These are phyloP conservation scores for Eucalyptus guilfoylei DNA, from an alignment of 345 rosid species.

Conservation along the genomic window DNA sequence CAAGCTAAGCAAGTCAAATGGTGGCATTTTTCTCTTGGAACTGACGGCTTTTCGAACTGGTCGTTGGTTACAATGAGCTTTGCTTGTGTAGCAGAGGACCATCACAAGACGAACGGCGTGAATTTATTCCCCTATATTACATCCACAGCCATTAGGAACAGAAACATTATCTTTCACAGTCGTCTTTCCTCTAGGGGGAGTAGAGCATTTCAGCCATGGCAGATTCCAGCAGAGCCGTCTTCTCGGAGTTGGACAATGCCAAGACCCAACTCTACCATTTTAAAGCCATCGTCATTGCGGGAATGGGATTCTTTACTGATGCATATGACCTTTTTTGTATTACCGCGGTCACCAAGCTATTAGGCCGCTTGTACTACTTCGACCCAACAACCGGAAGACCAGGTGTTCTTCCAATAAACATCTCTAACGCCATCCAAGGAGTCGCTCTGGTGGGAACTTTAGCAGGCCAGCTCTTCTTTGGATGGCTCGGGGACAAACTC, in stretches of 20 bases:
- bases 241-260: slow-evolving; percentile 49
- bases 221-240: slow-evolving; percentile 13
- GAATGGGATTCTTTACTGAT: slow-evolving; percentile 58
- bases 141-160: neutral
- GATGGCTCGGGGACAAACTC: slow-evolving; percentile 75
- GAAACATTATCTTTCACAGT: neutral
- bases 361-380: slow-evolving; percentile 41
- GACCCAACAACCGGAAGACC: slow-evolving; percentile 2
- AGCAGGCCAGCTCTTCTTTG: slow-evolving; percentile 51
- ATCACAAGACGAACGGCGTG: neutral
- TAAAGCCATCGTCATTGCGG: slow-evolving; percentile 49
- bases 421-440: slow-evolving; percentile 32
- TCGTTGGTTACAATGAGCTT: slow-evolving; percentile 8
- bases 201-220: slow-evolving; percentile 3
- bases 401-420: slow-evolving; percentile 23
- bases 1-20: neutral
- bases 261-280: slow-evolving; percentile 55
- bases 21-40: neutral
- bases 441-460: slow-evolving; percentile 45
- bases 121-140: neutral
- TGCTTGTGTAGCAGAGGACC: slow-evolving; percentile 8
- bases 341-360: slow-evolving; percentile 39
- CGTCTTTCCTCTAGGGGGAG: neutral
- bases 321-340: slow-evolving; percentile 66
- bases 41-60: neutral